Conservation (phyloP, 116 monocot genomes). For the Papilionanthe hybrid region DNA sequence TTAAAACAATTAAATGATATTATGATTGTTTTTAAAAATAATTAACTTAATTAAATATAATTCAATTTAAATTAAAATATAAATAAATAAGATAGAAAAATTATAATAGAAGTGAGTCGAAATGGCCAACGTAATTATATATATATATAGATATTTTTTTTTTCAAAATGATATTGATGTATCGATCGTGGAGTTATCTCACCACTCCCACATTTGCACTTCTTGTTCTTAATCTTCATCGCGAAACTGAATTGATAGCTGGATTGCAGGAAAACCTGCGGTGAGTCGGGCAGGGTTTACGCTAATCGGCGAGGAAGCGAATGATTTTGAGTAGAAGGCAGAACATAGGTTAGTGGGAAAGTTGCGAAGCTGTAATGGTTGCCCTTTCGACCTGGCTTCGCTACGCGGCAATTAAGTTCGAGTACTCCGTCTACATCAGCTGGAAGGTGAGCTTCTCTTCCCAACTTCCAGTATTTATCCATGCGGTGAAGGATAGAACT, state of each 20-base stretch:
- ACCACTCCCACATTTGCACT: too few species aligned
- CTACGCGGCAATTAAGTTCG: conserved; percentile 73
- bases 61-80: too few species aligned
- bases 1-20: too few species aligned
- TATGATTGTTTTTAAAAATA: too few species aligned
- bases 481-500: not conserved
- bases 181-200: too few species aligned
- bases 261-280: not conserved
- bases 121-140: too few species aligned
- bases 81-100: too few species aligned
- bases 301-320: not conserved
- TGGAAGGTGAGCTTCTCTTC: conserved; percentile 40
- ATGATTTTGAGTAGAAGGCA: not conserved
- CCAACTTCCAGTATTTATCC: not conserved
- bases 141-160: too few species aligned
- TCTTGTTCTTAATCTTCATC: too few species aligned
- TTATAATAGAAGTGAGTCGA: too few species aligned
- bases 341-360: not conserved
- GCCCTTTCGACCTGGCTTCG: conserved; percentile 76
- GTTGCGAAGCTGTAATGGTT: conserved; percentile 36
- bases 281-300: not conserved
- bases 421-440: conserved; percentile 64
- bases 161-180: too few species aligned
- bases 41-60: too few species aligned
- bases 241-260: not conserved